Base-by-base conservation (phyloP, 1,139 yeast species). In the Nakaseomyces bracarensis region DNA sequence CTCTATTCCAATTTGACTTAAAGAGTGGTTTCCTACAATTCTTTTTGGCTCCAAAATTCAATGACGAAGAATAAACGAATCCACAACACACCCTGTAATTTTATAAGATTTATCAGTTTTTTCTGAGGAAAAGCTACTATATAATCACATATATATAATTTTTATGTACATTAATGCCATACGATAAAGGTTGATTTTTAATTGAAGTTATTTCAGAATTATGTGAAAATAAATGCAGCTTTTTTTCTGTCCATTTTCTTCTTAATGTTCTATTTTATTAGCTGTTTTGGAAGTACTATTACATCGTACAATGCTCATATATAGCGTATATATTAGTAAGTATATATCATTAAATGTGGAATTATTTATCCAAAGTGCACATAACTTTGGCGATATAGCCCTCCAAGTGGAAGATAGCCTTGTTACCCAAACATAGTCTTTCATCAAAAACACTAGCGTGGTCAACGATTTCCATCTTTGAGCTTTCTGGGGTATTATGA, bases 11-110 rank as follows among this genome's bases (percentile, higher is more conserved):
- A 69, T 91, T 82, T 70, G 83, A 82, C 66, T 73, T 91, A 63
- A 84, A 89, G 51, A 85, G 93, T 63, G 98, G 99, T 41, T 85
- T 85, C 67, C 72, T 91, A 64, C 82, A 96, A 65, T 91, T 84
- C 75, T 91, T 84, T 75, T 75, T 91, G 67, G 98, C 98, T 55
- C 98, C 98, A 47, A 91, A 91, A 74, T 86, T 87, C 62, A 95
- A 83, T 52, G 96, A 85, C 54, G 95, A 85, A 48, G 93, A 84
- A 51, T 78, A 70, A 54, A 30, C 40, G 28, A 13, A 15, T 31
- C 18, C 35, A 34, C 25, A 13, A 27, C n/a, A 30, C 16, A 23
- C 18, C 39, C 13, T 20, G 31, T 33, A 39, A 34, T 21, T 34
- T 21, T 34, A 34, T n/a, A n/a, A n/a, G n/a, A n/a, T n/a, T n/a